Evolutionary conservation across 2,329 filamentous ascomycete genomes (phyloP).

Genomic region (Beauveria pseudobassiana): DNA sequence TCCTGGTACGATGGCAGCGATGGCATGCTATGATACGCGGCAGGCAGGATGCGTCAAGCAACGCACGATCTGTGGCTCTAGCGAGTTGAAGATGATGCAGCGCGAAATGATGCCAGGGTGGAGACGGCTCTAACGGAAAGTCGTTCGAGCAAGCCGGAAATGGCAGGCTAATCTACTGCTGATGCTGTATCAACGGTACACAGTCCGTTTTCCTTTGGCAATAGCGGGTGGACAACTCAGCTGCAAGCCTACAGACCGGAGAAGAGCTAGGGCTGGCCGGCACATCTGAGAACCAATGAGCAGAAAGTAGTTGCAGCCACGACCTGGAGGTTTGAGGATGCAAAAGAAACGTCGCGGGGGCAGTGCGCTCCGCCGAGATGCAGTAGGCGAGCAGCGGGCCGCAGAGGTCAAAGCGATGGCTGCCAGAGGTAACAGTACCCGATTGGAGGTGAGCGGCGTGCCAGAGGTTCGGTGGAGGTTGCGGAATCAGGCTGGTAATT

Average conservation of each 20-base stretch:
- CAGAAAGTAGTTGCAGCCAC: background rate
- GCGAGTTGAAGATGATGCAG: background rate
- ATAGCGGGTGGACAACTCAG: background rate
- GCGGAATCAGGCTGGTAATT: background rate
- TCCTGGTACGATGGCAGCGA: conserved; percentile 47
- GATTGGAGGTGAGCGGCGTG: background rate
- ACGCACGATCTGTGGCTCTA: background rate
- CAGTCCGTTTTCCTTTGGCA: background rate
- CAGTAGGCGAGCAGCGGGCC: background rate
- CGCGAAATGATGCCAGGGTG: background rate
- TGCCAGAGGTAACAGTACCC: background rate
- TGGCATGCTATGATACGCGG: conserved; percentile 17
- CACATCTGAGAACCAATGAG: background rate
- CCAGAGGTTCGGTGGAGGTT: background rate
- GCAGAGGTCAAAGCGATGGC: conserved; percentile 5
- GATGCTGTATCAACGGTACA: background rate
- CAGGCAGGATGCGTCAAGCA: background rate
- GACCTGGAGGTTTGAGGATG: background rate
- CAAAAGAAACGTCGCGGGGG: background rate
- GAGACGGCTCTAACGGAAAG: background rate
- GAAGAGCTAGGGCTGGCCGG: background rate
- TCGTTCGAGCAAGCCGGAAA: background rate
- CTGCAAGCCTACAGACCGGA: background rate
- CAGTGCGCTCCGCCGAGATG: background rate
- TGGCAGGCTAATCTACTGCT: background rate